Conservation (phyloP, 2,329 filamentous ascomycete species). For the Fusarium citri region DNA sequence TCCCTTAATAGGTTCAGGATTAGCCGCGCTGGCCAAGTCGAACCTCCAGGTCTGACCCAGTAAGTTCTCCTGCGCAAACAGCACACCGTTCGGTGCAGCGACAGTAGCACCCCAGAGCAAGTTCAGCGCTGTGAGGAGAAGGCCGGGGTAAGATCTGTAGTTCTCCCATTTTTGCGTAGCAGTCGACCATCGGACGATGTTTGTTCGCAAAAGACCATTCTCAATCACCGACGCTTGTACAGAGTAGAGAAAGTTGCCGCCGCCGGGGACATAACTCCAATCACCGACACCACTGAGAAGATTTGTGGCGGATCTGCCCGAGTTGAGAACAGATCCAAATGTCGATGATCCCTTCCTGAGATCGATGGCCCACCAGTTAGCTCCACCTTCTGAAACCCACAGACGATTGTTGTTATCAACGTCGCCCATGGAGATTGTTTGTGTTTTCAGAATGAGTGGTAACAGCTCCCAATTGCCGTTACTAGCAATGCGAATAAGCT, state of each 20-base stretch:
- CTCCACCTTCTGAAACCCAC: conserved; percentile 21
- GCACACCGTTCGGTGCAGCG: neutral
- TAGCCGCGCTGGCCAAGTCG: neutral
- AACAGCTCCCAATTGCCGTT: conserved; percentile 4
- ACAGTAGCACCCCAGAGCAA: conserved; percentile 15
- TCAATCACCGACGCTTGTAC: conserved; percentile 14
- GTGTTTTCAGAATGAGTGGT: neutral
- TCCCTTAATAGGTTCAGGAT: neutral
- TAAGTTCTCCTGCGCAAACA: conserved; percentile 19
- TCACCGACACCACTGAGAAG: conserved; percentile 3
- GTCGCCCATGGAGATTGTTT: conserved; percentile 31
- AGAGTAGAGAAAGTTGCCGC: conserved; percentile 32
- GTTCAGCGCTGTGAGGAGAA: conserved; percentile 5
- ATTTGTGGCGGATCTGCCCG: too few species aligned
- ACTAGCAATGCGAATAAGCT: conserved; percentile 30
- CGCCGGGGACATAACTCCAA: conserved; percentile 36
- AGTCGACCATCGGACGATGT: conserved; percentile 20
- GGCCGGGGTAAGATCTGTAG: neutral
- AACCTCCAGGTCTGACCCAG: conserved; percentile 30
- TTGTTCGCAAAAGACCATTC: conserved; percentile 1
- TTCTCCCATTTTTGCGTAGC: conserved; percentile 8
- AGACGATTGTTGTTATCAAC: conserved; percentile 22
- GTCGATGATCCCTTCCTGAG: too few species aligned
- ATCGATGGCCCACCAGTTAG: conserved; percentile 28
- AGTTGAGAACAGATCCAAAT: too few species aligned